Evolutionary conservation across 352 stramenopile genomes (phyloP), one percentile per base, ranked within the genome.

Genomic region (Pythium dissimile): DNA sequence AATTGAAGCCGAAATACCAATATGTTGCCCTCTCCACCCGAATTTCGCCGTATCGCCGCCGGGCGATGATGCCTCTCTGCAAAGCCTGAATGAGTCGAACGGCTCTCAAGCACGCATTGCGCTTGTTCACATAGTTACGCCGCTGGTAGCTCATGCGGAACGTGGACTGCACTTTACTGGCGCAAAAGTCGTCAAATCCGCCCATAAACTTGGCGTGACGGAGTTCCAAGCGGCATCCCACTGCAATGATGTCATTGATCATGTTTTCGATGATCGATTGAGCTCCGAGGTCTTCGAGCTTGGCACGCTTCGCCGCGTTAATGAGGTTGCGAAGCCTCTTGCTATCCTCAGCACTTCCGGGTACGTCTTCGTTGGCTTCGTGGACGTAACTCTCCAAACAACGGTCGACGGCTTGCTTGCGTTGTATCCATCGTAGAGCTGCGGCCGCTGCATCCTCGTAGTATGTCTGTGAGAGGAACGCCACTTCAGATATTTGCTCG

Each of bases 71-170:
- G 12, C 80, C 83, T 13, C 83, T 75, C 35, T 92, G 80, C 16
- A 89, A 41, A 11, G 83, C 75, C 54, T 92, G 83, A 5, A 90
- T 67, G 20, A 88, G 63, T n/a, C 71, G 66, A 21, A 73, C 83
- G 5, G 83, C 83, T 8, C 73, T 71, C 21, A 77, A 50, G 13
- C 76, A 74, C 8, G 78, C 71, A 26, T 77, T 61, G 15, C 73
- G 65, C 37, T 77, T 74, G 35, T 67, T 57, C 0, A 61, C 42
- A 35, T 89, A 92, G 35, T 71, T 68, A 30, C 71, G 73, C n/a
- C 80, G 72, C 21, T 88, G 70, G 27, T 69, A 71, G 26, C 75
- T 86, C 82, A 92, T 92, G 7, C 80, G 82, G 41, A 70, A 92
- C 5, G 71, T 59, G 3, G 78, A 76, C 57, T 92, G 82, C 0